Percentiles rank a stretch among this genome's conserved stretches.
phyloP scores from a whole-genome alignment of 106 monocot species.

The Dioscorea alata region DNA sequence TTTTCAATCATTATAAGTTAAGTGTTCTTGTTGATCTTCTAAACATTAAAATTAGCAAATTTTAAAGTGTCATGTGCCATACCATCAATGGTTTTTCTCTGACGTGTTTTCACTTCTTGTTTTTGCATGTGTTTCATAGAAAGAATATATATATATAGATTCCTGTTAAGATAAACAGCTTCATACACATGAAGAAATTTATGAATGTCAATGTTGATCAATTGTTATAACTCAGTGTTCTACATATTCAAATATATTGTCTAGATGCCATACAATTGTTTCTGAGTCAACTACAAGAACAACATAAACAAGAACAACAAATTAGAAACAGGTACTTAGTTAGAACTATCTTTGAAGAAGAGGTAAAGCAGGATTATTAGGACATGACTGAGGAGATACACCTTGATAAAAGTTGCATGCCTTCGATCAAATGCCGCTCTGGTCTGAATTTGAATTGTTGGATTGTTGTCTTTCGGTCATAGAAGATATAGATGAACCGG shows the following conservation, averaged over 20 bases:
- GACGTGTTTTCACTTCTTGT: no score
- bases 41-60: not conserved
- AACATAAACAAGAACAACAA: not conserved
- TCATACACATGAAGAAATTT: not conserved
- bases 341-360: constrained; percentile 2
- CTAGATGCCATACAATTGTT: not conserved
- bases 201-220: not conserved
- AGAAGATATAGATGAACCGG: constrained; percentile 22
- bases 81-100: no score
- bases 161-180: constrained; percentile 1
- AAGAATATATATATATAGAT: not conserved
- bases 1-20: no score
- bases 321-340: not conserved
- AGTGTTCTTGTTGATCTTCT: not conserved
- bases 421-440: constrained; percentile 36
- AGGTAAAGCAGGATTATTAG: not conserved
- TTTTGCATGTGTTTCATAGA: no score
- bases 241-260: not conserved
- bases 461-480: constrained; percentile 19
- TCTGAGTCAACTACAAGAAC: not conserved
- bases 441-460: constrained; percentile 13
- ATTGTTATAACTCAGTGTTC: not conserved
- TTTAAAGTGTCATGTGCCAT: no score
- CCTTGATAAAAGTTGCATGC: constrained; percentile 23
- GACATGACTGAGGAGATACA: not conserved